Evolutionary conservation across 495 filamentous ascomycete species (phyloP), one percentile per base, ranked within the genome.

Genomic region (Xylaria nigripes): DNA sequence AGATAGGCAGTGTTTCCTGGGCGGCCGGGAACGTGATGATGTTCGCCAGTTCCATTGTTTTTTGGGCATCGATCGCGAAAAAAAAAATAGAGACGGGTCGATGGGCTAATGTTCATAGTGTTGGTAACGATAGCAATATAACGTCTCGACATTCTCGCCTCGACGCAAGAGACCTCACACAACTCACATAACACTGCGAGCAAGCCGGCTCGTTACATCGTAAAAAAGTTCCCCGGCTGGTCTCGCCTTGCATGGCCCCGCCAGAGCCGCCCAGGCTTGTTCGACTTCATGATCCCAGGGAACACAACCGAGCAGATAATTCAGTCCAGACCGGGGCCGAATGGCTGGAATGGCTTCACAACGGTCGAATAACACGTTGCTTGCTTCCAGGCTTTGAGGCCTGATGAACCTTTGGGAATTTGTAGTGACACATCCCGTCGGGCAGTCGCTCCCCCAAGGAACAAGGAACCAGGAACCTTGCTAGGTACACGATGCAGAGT

Each of bases 251-350:
- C 25, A 45, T 50, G 19, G 23, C 16, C n/a, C 32, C 40, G 36
- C 52, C 6, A 48, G 23, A 42, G 19, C 43, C 19, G 19, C 46
- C 27, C 38, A 34, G 25, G 36, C 29, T 50, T 25, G 23, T 24
- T 45, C 46, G 22, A 55, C 7, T 34, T 55, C 46, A 55, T 44
- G 53, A 55, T 55, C 38, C 38, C 29, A 36, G 19, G 53, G 53
- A 49, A 50, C 53, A 55, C 46, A 23, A 12, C 36, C 36, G 48
- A 48, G 25, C 44, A 43, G 32, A 8, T 10, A 15, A 15, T 10
- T 10, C 32, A 34, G 34, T 21, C 36, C 36, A 40, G 23, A 15
- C 34, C 7, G 30, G 36, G 36, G n/a, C 43, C 40, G 22, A 47
- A 34, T 24, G 16, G 22, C 43, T 16, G 13, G 42, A 29, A 41